Evolutionary conservation across 106 monocot species (phyloP), one percentile per base, ranked within the genome.

Genomic region (Dendrobium catenatum): DNA sequence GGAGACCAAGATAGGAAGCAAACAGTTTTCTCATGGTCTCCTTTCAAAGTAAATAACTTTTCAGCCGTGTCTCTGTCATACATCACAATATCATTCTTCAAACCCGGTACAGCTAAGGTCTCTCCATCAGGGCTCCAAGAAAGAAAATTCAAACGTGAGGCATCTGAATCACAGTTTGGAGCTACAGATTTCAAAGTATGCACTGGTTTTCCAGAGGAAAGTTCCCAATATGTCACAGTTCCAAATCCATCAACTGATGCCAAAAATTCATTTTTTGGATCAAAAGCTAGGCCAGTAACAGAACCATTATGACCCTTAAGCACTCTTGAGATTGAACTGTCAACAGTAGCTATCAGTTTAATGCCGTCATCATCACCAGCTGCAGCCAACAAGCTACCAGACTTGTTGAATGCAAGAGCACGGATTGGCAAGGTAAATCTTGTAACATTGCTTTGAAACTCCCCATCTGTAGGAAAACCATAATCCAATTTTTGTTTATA

Each of bases 361-460:
- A 99, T 99, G 64, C 95, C 95, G 68, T 99, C 99, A 68, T 99
- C 99, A 76, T 99, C 99, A 61, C 95, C 99, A 55, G 95, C 99
- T 2, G 95, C 99, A 66, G 98, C 98, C 73, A 99, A 87, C 58
- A 99, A 86, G 80, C 91, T 91, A 7, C 99, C 95, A 27, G 95
- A 90, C 75, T 87, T 93, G 75, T 93, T 99, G 66, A 95, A 99
- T 49, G 99, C 88, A 66, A 99, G 88, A 29, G 86, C 91, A 40
- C 89, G 87, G 75, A 99, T 95, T 0, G 99, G 99, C 75, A 99
- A 85, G 22, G 95, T 99, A 85, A 99, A 99, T 56, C 95, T 86
- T 7, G 95, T 95, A 11, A 99, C 83, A 73, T 95, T 95, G 83
- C 93, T 95, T 78, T 95, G 95, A 75, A 99, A 99, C 78, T 89